Evolutionary conservation across 805 yeast genomes (phyloP).

Genomic region (Candida jianshihensis): DNA sequence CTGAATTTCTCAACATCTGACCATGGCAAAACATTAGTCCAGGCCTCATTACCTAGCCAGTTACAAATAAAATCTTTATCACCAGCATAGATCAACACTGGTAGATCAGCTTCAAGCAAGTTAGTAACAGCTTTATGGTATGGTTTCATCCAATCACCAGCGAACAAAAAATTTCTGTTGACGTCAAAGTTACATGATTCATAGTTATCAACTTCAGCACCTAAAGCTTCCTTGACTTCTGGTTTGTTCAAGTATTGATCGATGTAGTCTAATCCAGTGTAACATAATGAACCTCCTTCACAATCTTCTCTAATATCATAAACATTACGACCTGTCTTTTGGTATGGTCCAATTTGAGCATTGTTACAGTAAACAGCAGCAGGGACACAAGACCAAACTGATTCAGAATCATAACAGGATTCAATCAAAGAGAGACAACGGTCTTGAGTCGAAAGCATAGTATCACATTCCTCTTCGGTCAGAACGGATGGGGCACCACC

Average conservation of each 20-base stretch:
- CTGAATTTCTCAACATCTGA: slow-evolving; percentile 47
- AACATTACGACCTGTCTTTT: slow-evolving; percentile 80
- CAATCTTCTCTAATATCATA: slow-evolving; percentile 84
- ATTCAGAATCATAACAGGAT: slow-evolving; percentile 67
- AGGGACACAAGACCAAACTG: slow-evolving; percentile 83
- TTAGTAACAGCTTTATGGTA: slow-evolving; percentile 70
- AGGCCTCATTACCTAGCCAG: slow-evolving; percentile 90
- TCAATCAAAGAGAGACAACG: slow-evolving; percentile 73
- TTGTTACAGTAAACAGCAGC: slow-evolving; percentile 88
- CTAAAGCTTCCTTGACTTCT: slow-evolving; percentile 72
- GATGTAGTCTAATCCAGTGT: slow-evolving; percentile 68
- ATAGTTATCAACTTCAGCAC: slow-evolving; percentile 81
- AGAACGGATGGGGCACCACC: slow-evolving; percentile 81
- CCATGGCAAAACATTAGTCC: slow-evolving; percentile 77
- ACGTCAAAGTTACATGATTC: slow-evolving; percentile 74
- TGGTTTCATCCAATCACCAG: slow-evolving; percentile 92
- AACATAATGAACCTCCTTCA: slow-evolving; percentile 66
- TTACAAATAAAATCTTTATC: slow-evolving; percentile 95
- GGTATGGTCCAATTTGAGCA: slow-evolving; percentile 74
- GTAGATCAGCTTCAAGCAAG: slow-evolving; percentile 64
- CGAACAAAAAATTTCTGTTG: slow-evolving; percentile 70
- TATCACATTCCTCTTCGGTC: slow-evolving; percentile 70
- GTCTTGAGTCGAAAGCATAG: slow-evolving; percentile 60
- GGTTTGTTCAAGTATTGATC: slow-evolving; percentile 73
- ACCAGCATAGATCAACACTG: slow-evolving; percentile 89